Conservation (phyloP, 192 early-diverging fungal genomes). For the Linnemannia hyalina region DNA sequence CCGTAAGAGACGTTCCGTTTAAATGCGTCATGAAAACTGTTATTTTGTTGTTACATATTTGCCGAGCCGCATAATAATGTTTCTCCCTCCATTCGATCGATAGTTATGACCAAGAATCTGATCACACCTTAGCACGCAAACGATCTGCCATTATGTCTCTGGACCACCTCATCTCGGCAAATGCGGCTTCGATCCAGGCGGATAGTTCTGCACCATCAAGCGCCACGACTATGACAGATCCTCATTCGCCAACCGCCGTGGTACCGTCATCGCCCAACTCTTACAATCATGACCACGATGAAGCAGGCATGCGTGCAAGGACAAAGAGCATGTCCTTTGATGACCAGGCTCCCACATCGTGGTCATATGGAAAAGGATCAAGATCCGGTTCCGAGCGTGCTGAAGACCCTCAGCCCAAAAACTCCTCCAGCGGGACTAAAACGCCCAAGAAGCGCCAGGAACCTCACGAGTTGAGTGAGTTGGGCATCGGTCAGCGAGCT, state of each 20-base stretch:
- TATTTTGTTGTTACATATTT: neutral
- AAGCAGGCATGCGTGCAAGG: conserved; percentile 15
- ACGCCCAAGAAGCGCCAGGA: conserved; percentile 35
- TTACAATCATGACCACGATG: conserved; percentile 27
- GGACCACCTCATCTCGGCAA: conserved; percentile 24
- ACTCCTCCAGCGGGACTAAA: neutral
- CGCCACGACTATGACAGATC: conserved; percentile 18
- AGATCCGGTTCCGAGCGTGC: conserved; percentile 28
- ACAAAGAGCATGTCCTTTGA: conserved; percentile 38
- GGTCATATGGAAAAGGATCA: conserved; percentile 29
- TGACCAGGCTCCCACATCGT: conserved; percentile 33
- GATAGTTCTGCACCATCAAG: conserved; percentile 12
- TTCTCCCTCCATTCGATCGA: neutral
- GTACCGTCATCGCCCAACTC: conserved; percentile 45
- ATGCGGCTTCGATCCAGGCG: neutral
- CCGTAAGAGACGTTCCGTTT: conserved; percentile 8
- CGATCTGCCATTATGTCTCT: conserved; percentile 42
- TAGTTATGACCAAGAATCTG: neutral
- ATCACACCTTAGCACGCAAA: conserved; percentile 26
- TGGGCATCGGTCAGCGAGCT: conserved; percentile 51
- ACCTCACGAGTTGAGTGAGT: conserved; percentile 49
- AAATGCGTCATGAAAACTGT: neutral
- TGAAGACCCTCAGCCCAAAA: conserved; percentile 20
- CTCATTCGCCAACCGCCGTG: conserved; percentile 38
- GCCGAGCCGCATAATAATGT: neutral